Evolutionary conservation across 177 flowering plant species (phyloP), one percentile per base, ranked within the genome.

Genomic region (Vitis hybrid): DNA sequence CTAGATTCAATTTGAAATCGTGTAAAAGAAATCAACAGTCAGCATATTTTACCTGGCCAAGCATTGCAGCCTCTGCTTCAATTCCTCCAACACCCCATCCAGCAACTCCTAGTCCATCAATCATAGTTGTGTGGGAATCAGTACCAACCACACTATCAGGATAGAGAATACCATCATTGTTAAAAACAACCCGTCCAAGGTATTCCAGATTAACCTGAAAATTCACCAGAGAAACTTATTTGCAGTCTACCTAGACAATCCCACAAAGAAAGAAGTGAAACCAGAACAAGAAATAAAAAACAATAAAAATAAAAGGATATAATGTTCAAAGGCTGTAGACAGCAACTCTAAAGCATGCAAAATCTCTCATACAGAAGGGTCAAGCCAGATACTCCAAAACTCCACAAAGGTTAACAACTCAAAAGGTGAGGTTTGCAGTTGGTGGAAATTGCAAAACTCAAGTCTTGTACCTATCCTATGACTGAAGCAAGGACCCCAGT

Each of bases 11-110:
- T 16, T 14, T 3, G 16, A 16, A 55, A 55, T 14, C 1, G 9
- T 3, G 50, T 9, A 26, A 63, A 7, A 12, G n/a, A 45, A 67
- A 29, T 10, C 18, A 55, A 55, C 18, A 55, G 22, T 7, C 15
- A 64, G 6, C 26, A 20, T 11, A 39, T 5, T 5, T 45, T 72
- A 86, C 91, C 88, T 87, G 89, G 51, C 91, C 91, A 78, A 87
- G 89, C 91, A 86, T 87, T 8, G 84, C 79, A 33, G 91, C 87
- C 76, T 86, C 90, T 51, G 89, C 90, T 76, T 85, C 90, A 68
- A 84, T 87, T 65, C 89, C 90, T 74, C 89, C 89, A 74, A 88
- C 90, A 74, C 92, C 89, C 90, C 90, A 86, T 10, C 90, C 92
- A 75, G 90, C 89, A 75, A 89, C 93, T 64, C 90, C 90, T 61